These are phyloP conservation scores for Globisporangium viniferum DNA, from an alignment of 352 stramenopile species.

Conservation along the genomic window DNA sequence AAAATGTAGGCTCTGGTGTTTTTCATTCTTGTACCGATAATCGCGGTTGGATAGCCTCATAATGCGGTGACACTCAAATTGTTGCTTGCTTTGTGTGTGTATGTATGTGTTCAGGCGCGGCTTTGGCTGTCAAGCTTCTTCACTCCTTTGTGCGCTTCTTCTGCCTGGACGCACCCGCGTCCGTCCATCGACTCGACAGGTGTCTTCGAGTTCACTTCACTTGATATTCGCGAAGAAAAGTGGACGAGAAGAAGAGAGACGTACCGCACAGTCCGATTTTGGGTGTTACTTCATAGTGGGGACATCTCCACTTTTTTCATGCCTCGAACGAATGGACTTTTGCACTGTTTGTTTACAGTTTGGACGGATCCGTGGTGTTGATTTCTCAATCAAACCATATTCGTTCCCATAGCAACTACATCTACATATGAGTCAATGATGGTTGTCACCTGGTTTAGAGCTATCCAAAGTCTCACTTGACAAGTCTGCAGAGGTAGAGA, in stretches of 20 bases:
- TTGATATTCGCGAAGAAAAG: neutral
- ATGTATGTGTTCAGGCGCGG: neutral
- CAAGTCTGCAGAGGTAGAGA: too few relatives aligned
- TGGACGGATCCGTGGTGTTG: too few relatives aligned
- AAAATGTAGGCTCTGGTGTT: neutral
- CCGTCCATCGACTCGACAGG: neutral
- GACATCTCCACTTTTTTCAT: too few relatives aligned
- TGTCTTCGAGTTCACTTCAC: neutral
- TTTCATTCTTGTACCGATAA: neutral
- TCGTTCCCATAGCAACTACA: too few relatives aligned
- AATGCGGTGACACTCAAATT: neutral
- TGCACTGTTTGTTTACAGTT: too few relatives aligned
- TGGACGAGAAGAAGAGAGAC: neutral
- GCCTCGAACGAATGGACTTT: too few relatives aligned
- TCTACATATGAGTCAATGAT: too few relatives aligned
- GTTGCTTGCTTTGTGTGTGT: neutral
- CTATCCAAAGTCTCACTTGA: too few relatives aligned
- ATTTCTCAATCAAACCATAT: too few relatives aligned
- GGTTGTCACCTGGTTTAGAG: too few relatives aligned
- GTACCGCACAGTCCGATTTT: neutral
- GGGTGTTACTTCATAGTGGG: neutral
- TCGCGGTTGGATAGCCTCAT: neutral
- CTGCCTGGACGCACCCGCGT: neutral
- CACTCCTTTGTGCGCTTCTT: neutral
- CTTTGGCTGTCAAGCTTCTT: neutral